These are phyloP conservation scores for Colletotrichum siamense DNA, from an alignment of 2,329 filamentous ascomycete species.

Conservation along the genomic window DNA sequence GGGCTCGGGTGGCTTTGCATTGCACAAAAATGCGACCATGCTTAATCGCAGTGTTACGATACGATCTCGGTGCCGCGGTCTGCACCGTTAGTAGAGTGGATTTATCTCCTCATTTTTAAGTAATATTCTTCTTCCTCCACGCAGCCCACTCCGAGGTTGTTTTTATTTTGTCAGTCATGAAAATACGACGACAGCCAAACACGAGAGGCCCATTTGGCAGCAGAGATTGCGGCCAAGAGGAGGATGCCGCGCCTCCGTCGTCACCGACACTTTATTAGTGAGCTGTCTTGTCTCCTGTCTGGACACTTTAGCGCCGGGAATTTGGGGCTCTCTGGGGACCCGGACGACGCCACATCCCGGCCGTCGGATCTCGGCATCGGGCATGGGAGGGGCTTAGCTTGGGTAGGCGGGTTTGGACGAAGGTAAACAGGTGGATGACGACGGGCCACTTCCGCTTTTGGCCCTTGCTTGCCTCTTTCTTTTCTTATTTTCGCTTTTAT, in stretches of 20 bases:
- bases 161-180: neutral
- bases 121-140: neutral
- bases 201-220: neutral
- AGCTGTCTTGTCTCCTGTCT: neutral
- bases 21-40: neutral
- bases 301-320: neutral
- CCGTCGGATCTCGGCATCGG: constrained; percentile 16
- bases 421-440: neutral
- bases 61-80: neutral
- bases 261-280: neutral
- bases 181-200: neutral
- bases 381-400: neutral
- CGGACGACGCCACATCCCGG: constrained; percentile 21
- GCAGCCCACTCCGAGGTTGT: neutral
- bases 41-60: neutral
- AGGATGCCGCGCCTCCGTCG: neutral
- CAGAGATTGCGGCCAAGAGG: neutral
- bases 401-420: neutral
- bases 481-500: neutral
- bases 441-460: neutral
- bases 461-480: neutral
- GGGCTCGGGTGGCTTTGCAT: neutral
- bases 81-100: neutral
- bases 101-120: neutral
- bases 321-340: neutral